Evolutionary conservation across 306 rosid genomes (phyloP), one percentile per base, ranked within the genome.

Genomic region (Trichosanthes truncata): DNA sequence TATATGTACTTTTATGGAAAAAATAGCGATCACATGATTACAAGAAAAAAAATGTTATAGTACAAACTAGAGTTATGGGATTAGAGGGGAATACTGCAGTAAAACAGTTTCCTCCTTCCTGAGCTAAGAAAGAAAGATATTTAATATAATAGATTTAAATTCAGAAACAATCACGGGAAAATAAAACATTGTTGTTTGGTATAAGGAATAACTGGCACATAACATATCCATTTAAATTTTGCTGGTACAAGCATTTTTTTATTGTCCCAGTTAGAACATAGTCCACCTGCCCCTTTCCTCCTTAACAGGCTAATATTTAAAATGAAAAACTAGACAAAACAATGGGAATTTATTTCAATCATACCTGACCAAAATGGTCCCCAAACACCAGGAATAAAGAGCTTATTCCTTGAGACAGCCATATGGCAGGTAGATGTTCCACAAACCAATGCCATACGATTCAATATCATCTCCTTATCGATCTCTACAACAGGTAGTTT

Each of bases 361-460:
- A 45, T 87, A 92, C 98, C 98, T 89, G 98, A 95, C 98, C 97
- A 95, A 85, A 89, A 95, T 25, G 98, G 98, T n/a, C 98, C 98
- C 98, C 98, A 95, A 79, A 95, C 95, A 82, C 99, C 99, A 36
- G 93, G 99, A 86, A 93, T 90, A 87, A 93, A 91, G 78, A 95
- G 91, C 86, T 93, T 95, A 84, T 84, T 84, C 81, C 38, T 88
- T 26, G 99, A 93, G 38, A 95, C 86, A 80, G 91, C 93, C 99
- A 95, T 91, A 84, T 95, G 99, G 86, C 97, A 95, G 59, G 99
- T 92, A 82, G 99, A 95, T 41, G 98, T 95, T 82, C 98, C 98
- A 84, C 97, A 92, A 74, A 95, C 98, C 81, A 95, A 84, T 78
- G 87, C 97, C 93, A 95, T 87, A 8, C 93, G 93, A 62, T 62